Evolutionary conservation across 2,329 filamentous ascomycete genomes (phyloP).

Genomic region (Cryphonectria naterciae): DNA sequence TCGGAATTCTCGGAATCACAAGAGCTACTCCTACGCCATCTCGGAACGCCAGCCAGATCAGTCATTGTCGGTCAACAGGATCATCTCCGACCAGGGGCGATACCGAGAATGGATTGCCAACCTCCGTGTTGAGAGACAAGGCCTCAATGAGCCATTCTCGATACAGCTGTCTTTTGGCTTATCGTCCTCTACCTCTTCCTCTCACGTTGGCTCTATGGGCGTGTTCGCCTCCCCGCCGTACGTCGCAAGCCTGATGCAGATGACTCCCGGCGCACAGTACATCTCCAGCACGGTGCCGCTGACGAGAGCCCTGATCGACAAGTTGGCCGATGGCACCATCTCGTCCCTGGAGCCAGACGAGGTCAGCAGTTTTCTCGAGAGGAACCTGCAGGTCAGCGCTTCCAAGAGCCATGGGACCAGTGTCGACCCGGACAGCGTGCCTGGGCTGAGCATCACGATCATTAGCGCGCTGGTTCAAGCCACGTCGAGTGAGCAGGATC

Average conservation of each 20-base stretch:
- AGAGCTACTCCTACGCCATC: slow-evolving; percentile 2
- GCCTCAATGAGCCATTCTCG: slow-evolving; percentile 63
- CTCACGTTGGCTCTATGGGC: slow-evolving; percentile 62
- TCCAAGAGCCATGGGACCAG: slow-evolving; percentile 36
- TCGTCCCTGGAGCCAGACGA: slow-evolving; percentile 41
- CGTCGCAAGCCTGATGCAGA: slow-evolving; percentile 32
- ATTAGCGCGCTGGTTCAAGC: slow-evolving; percentile 44
- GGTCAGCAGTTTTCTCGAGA: slow-evolving; percentile 47
- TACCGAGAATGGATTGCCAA: slow-evolving; percentile 72
- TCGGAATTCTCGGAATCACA: neutral
- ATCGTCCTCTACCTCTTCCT: slow-evolving; percentile 33
- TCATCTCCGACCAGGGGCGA: slow-evolving; percentile 43
- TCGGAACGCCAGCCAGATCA: slow-evolving; percentile 13
- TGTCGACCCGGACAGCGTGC: slow-evolving; percentile 36
- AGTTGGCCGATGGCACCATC: slow-evolving; percentile 44
- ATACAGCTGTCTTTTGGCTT: slow-evolving; percentile 72
- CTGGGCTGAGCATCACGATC: slow-evolving; percentile 42
- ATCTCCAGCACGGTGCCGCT: slow-evolving; percentile 57
- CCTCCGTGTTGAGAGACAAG: slow-evolving; percentile 63
- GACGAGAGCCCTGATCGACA: slow-evolving; percentile 52
- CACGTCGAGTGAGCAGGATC: slow-evolving; percentile 38
- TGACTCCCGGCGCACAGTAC: slow-evolving; percentile 41
- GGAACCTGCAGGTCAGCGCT: slow-evolving; percentile 43
- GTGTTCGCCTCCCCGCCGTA: slow-evolving; percentile 49
- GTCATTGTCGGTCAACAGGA: slow-evolving; percentile 35